Evolutionary conservation across 2,329 filamentous ascomycete species (phyloP).

Genomic region (Eutypella sp.): DNA sequence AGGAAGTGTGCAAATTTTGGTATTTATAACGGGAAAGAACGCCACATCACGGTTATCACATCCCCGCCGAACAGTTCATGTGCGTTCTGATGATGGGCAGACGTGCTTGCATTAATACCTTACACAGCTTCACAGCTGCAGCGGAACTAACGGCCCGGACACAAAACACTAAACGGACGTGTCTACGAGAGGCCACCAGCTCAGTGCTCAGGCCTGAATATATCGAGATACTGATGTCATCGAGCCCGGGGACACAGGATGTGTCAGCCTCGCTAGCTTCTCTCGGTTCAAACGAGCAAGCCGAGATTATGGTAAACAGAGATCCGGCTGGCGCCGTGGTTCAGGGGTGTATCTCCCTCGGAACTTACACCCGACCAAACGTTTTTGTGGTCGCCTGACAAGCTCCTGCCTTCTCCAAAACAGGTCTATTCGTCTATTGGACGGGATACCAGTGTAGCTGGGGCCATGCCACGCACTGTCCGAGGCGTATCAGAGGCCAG

Average conservation of each 20-base stretch:
- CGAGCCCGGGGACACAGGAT: neutral
- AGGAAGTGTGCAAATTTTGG: neutral
- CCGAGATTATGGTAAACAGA: constrained; percentile 1
- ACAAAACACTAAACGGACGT: neutral
- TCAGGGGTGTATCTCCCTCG: neutral
- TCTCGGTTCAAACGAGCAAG: neutral
- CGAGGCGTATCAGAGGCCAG: neutral
- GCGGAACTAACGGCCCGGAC: neutral
- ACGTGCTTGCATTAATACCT: neutral
- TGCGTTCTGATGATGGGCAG: neutral
- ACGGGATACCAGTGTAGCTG: neutral
- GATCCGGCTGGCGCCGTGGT: neutral
- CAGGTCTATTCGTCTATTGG: too few relatives aligned
- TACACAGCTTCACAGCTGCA: neutral
- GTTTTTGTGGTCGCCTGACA: neutral
- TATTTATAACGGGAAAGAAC: too few relatives aligned
- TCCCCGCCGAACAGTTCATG: neutral
- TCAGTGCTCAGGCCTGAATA: neutral
- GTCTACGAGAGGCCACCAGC: neutral
- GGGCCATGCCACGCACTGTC: neutral
- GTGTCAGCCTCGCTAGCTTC: neutral
- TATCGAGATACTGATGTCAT: neutral
- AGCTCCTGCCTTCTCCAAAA: neutral
- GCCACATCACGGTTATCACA: neutral
- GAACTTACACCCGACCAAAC: neutral